A percentile compares a stretch with the other conserved stretches of the same genome.
These are phyloP conservation scores for Umbelopsis vinacea DNA, from an alignment of 192 early-diverging fungal genomes.

Conservation along the genomic window DNA sequence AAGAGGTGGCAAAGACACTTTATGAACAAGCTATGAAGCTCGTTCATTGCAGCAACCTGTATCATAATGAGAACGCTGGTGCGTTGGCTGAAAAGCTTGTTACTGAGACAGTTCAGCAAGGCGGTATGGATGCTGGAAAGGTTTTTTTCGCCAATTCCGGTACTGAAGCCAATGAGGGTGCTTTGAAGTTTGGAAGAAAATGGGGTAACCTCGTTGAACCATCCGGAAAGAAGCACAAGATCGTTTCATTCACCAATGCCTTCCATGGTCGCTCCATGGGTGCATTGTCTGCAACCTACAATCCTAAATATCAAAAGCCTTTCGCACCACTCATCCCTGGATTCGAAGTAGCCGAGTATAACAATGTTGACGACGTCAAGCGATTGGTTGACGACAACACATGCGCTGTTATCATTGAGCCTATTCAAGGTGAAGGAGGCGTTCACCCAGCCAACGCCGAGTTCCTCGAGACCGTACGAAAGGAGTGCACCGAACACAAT, in stretches of 20 bases:
- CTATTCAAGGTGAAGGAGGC: slow-evolving; percentile 97
- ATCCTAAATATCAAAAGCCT: slow-evolving; percentile 93
- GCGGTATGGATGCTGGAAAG: slow-evolving; percentile 58
- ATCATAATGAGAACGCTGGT: slow-evolving; percentile 88
- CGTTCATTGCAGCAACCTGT: slow-evolving; percentile 91
- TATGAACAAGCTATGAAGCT: slow-evolving; percentile 83
- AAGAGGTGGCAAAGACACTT: slow-evolving; percentile 70
- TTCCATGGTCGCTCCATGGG: slow-evolving; percentile 99
- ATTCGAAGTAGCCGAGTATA: slow-evolving; percentile 72
- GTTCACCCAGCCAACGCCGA: slow-evolving; percentile 72
- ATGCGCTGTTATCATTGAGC: slow-evolving; percentile 95
- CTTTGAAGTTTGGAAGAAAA: slow-evolving; percentile 95
- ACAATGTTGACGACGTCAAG: slow-evolving; percentile 67
- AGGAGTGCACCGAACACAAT: slow-evolving; percentile 81
- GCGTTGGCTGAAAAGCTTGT: slow-evolving; percentile 78
- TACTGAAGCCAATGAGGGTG: slow-evolving; percentile 98
- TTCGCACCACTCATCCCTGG: slow-evolving; percentile 92
- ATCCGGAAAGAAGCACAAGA: slow-evolving; percentile 62
- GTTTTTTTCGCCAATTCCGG: slow-evolving; percentile 97
- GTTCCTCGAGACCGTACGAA: slow-evolving; percentile 80
- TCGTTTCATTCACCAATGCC: slow-evolving; percentile 88
- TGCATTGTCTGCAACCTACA: slow-evolving; percentile 92
- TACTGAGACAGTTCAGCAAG: slow-evolving; percentile 55
- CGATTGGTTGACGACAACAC: slow-evolving; percentile 75
- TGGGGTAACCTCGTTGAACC: slow-evolving; percentile 65